phyloP scores from a whole-genome alignment of 139 green algal genomes.

The Chlamydomonas urium region DNA sequence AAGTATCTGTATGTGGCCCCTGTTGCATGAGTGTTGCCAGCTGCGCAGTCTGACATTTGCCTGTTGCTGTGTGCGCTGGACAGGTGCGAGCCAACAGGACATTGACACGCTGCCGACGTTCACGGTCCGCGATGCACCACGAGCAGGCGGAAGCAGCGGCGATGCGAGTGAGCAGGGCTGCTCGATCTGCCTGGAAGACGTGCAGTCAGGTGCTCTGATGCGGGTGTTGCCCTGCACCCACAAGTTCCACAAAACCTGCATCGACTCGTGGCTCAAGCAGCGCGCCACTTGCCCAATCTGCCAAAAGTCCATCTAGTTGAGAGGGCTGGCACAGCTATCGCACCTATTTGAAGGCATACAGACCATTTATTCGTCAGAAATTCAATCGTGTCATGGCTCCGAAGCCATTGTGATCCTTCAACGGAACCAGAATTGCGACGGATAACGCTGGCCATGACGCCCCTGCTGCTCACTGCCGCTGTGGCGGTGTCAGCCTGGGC shows the following conservation, averaged over 20 bases:
- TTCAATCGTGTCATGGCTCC: no score
- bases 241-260: constrained; percentile 14
- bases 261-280: constrained; percentile 20
- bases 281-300: constrained; percentile 16
- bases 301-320: not conserved
- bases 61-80: no score
- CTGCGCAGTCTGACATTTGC: no score
- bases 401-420: no score
- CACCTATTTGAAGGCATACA: no score
- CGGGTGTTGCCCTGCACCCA: constrained; percentile 12
- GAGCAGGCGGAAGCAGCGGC: not conserved
- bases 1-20: no score
- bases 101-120: not conserved
- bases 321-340: no score
- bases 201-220: constrained; percentile 2
- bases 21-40: no score
- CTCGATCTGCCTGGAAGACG: constrained; percentile 21
- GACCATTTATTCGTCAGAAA: no score
- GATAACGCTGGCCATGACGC: no score
- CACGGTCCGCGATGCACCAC: not conserved
- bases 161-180: not conserved
- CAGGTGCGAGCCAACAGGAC: not conserved
- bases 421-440: no score
- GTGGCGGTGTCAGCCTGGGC: not conserved
- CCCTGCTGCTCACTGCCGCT: not conserved